These are phyloP conservation scores for Naganishia antarctica DNA, from an alignment of 768 basidiomycete species.

Conservation along the genomic window DNA sequence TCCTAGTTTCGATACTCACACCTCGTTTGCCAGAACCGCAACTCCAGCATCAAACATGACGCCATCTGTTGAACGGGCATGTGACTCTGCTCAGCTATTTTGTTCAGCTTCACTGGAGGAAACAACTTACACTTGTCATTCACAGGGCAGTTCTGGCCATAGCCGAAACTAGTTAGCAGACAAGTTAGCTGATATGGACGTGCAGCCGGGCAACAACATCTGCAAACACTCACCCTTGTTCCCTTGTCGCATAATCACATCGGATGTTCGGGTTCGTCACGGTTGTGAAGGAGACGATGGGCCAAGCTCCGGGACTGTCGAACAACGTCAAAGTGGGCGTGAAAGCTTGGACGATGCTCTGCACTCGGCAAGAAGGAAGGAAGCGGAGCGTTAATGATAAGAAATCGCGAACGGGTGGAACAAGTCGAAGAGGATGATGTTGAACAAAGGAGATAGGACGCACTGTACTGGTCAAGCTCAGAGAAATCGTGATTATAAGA, in stretches of 20 bases:
- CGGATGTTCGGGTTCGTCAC: background rate
- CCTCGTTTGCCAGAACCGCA: conserved; percentile 5
- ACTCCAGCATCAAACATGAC: conserved; percentile 18
- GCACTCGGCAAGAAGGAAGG: no score
- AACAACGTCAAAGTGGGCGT: background rate
- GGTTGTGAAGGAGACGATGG: conserved; percentile 7
- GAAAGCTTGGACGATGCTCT: conserved; percentile 20
- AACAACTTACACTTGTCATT: conserved; percentile 13
- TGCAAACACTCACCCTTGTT: background rate
- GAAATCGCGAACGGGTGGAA: background rate
- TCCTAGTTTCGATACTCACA: conserved; percentile 5
- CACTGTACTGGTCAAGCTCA: conserved; percentile 4
- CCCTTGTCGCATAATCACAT: background rate
- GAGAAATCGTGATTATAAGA: background rate
- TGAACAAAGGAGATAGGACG: no score
- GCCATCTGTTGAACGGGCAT: no score
- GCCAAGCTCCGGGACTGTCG: conserved; percentile 5
- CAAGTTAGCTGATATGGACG: background rate
- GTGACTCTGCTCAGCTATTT: no score
- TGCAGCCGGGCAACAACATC: background rate
- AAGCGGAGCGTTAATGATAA: no score
- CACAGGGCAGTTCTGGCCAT: conserved; percentile 5
- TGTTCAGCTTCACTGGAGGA: no score
- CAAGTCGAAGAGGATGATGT: no score
- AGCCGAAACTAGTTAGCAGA: background rate